These are phyloP conservation scores for Botrytis elliptica DNA, from an alignment of 2,329 filamentous ascomycete genomes.

Conservation along the genomic window DNA sequence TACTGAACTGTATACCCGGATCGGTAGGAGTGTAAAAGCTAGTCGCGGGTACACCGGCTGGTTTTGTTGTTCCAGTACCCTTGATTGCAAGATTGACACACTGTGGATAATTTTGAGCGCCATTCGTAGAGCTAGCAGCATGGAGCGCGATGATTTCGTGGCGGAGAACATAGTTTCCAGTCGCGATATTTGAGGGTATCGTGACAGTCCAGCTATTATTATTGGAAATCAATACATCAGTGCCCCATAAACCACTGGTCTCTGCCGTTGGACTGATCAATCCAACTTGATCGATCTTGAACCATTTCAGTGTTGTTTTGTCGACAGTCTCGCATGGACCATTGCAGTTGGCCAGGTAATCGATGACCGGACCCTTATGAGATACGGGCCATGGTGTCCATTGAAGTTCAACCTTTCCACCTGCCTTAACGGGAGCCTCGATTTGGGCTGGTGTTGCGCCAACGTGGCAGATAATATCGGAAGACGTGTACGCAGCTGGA, in stretches of 20 bases:
- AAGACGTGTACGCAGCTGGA: conserved; percentile 45
- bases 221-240: conserved; percentile 50
- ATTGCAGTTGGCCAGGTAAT: conserved; percentile 39
- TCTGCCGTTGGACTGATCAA: conserved; percentile 36
- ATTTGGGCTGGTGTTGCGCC: conserved; percentile 50
- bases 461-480: conserved; percentile 63
- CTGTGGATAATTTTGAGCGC: conserved; percentile 51
- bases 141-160: conserved; percentile 44
- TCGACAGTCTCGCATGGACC: conserved; percentile 45
- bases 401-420: conserved; percentile 55
- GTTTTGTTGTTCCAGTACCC: conserved; percentile 43
- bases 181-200: conserved; percentile 45
- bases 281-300: conserved; percentile 45
- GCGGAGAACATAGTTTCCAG: conserved; percentile 53
- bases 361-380: conserved; percentile 49
- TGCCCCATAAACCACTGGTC: conserved; percentile 43
- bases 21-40: conserved; percentile 45
- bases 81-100: conserved; percentile 51
- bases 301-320: conserved; percentile 44
- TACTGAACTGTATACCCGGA: conserved; percentile 44
- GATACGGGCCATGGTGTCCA: conserved; percentile 65
- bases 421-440: conserved; percentile 59
- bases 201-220: conserved; percentile 53
- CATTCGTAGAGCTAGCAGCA: conserved; percentile 39
- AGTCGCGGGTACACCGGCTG: conserved; percentile 42